phyloP scores from a whole-genome alignment of 2,329 filamentous ascomycete species.

The Fusarium circinatum region DNA sequence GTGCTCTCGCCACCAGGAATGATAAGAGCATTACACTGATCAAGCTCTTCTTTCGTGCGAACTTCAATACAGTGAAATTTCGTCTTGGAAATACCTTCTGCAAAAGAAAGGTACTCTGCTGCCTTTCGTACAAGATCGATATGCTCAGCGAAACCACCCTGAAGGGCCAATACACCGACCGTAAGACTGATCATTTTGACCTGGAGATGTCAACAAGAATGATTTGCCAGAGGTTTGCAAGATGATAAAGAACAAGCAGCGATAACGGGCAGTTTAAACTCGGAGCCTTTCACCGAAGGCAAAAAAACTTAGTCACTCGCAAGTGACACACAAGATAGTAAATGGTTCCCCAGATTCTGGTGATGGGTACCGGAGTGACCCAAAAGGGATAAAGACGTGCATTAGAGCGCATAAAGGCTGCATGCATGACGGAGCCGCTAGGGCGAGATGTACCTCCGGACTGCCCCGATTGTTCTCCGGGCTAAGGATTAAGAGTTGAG shows the following conservation, averaged over 20 bases:
- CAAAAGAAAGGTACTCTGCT: slow-evolving; percentile 58
- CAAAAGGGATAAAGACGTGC: slow-evolving; percentile 32
- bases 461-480: slow-evolving; percentile 16
- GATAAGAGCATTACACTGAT: slow-evolving; percentile 81
- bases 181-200: slow-evolving; percentile 52
- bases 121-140: slow-evolving; percentile 78
- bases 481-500: not conserved
- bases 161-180: slow-evolving; percentile 77
- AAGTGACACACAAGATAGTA: not conserved
- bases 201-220: not conserved
- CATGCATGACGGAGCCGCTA: slow-evolving; percentile 24
- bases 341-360: slow-evolving; percentile 34
- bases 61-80: slow-evolving; percentile 79
- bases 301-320: slow-evolving; percentile 23
- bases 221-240: not conserved
- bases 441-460: slow-evolving; percentile 15
- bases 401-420: slow-evolving; percentile 22
- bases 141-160: slow-evolving; percentile 94
- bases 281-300: slow-evolving; percentile 31
- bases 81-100: slow-evolving; percentile 33
- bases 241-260: slow-evolving; percentile 6
- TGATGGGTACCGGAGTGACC: slow-evolving; percentile 32
- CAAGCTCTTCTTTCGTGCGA: slow-evolving; percentile 77
- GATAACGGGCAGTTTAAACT: slow-evolving; percentile 26
- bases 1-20: slow-evolving; percentile 97